A percentile compares a stretch with the other conserved stretches of the same genome.
These are phyloP conservation scores for Chalaropsis thielavioides DNA, from an alignment of 2,329 filamentous ascomycete genomes.

Conservation along the genomic window DNA sequence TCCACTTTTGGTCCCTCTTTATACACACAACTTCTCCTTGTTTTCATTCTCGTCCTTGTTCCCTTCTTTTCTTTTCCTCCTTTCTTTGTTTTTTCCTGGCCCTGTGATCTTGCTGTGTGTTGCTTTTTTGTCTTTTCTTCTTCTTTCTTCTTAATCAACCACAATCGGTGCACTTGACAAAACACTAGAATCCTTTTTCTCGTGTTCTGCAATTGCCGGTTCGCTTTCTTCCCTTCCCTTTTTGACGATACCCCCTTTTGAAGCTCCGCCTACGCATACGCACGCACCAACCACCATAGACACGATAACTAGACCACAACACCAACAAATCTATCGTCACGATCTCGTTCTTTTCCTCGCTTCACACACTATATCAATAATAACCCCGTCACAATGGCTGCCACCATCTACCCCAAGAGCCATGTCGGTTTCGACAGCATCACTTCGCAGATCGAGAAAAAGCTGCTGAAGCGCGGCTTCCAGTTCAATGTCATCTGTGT, in stretches of 20 bases:
- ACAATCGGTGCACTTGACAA: slow-evolving; percentile 11
- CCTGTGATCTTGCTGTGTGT: slow-evolving; percentile 5
- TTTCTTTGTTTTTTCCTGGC: neutral
- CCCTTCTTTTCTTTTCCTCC: slow-evolving; percentile 8
- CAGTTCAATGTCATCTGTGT: slow-evolving; percentile 99
- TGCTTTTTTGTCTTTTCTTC: slow-evolving; percentile 1
- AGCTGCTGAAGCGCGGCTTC: slow-evolving; percentile 98
- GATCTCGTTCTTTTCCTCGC: neutral
- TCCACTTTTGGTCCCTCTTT: slow-evolving; percentile 1
- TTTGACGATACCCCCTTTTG: slow-evolving; percentile 18
- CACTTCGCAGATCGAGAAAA: slow-evolving; percentile 97
- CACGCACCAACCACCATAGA: slow-evolving; percentile 1
- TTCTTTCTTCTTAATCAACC: slow-evolving; percentile 8
- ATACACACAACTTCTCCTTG: slow-evolving; percentile 1
- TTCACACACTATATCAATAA: slow-evolving; percentile 22
- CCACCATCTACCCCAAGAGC: slow-evolving; percentile 75
- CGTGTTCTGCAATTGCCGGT: slow-evolving; percentile 9
- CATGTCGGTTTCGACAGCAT: slow-evolving; percentile 99
- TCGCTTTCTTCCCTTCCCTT: slow-evolving; percentile 13
- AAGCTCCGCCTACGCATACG: slow-evolving; percentile 9
- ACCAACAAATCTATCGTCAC: neutral
- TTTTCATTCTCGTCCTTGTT: slow-evolving; percentile 6
- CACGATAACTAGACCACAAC: slow-evolving; percentile 24
- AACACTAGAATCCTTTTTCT: slow-evolving; percentile 1
- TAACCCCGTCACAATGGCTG: slow-evolving; percentile 33